Evolutionary conservation across 768 basidiomycete species (phyloP).

Genomic region (Symmetrospora coprosmae): DNA sequence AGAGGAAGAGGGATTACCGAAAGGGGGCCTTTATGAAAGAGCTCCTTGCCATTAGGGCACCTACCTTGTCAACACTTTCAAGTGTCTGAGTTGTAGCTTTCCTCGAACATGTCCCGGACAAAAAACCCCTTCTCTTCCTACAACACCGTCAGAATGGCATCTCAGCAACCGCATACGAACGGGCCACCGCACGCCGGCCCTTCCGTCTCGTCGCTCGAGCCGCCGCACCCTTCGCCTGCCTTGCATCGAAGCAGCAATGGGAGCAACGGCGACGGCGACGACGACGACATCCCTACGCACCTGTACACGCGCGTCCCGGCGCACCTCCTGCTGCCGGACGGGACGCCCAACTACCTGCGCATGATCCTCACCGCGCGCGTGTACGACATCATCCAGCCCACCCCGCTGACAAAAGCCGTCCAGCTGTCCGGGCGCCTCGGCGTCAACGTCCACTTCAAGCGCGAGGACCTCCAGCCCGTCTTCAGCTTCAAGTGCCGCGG

Average conservation of each 20-base stretch:
- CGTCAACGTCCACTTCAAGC: constrained; percentile 87
- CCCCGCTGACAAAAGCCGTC: constrained; percentile 72
- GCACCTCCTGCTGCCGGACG: constrained; percentile 51
- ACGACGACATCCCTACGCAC: constrained; percentile 36
- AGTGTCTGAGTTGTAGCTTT: no score
- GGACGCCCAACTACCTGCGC: constrained; percentile 70
- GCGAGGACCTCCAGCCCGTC: constrained; percentile 84
- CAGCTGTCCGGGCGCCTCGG: constrained; percentile 78
- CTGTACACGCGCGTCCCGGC: constrained; percentile 46
- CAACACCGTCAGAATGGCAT: no score
- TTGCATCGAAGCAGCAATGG: no score
- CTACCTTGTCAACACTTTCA: no score
- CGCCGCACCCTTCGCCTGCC: background rate
- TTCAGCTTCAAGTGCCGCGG: constrained; percentile 99
- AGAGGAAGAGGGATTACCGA: no score
- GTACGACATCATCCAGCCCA: constrained; percentile 68
- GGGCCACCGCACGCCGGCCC: no score
- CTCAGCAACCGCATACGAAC: no score
- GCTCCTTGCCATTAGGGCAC: no score
- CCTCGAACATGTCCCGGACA: no score
- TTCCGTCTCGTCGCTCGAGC: background rate
- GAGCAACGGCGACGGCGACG: no score
- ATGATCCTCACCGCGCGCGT: constrained; percentile 77
- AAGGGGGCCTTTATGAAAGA: no score
- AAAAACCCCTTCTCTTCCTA: no score